Base-by-base conservation (phyloP, 164 flowering plant species). In the Dillenia suffruticosa region DNA sequence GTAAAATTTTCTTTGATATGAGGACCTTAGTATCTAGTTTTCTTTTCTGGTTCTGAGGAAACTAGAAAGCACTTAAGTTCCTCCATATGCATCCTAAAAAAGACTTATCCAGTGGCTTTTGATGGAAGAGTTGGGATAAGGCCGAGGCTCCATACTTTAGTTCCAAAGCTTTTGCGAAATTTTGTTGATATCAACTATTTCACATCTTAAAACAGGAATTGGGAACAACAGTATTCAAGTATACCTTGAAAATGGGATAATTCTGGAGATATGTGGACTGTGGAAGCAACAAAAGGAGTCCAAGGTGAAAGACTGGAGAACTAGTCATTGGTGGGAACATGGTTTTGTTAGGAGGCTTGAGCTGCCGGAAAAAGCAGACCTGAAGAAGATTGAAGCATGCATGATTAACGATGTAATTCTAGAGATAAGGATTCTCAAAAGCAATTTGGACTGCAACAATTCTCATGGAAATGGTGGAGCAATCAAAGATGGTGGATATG, bases 301-400 rank as follows among this genome's bases (percentile, higher is more conserved):
- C 7, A 80, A 74, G 56, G 45, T 70, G 12, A 80, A 65, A 58
- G 90, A 93, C 56, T 85, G 96, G 98, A 82, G 80, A 73, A 76
- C 75, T 51, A 70, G 81, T 2, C 60, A 81, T 14, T 93, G 97
- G 98, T 93, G 98, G 98, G 94, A 85, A 63, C 63, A 69, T 54
- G 96, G 98, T 3, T 88, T 59, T 52, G 96, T 84, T n/a, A 69
- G 98, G 62, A 74, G 92, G 70, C 76, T 93, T 26, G 96, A 93
- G 72, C 69, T 88, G 61, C 98, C 97, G 0, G 92, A 83, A 57
- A 79, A 90, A 62, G 80, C 84, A 51, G 82, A 88, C 62, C 73
- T 84, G 85, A 83, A 62, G 61, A 79, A 70, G 24, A 63, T 72
- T 9, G 89, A 83, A 61, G 92, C 87, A 2, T n/a, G 17, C 46